Percentiles rank a stretch among this genome's conserved stretches.
Conservation (phyloP, 257 asterid genomes). For the Perilla frutescens region DNA sequence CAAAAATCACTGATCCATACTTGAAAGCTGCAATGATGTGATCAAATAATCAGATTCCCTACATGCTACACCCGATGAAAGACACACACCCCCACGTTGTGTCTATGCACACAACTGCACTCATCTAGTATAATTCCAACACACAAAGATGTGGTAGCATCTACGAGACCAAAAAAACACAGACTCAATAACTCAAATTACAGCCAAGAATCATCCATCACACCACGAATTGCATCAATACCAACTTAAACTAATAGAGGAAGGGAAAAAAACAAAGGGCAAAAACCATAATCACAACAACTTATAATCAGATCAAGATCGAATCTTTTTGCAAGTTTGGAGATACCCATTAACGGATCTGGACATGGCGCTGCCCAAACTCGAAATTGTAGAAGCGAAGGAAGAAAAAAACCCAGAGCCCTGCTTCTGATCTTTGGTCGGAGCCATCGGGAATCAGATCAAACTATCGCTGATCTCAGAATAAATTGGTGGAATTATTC, state of each 20-base stretch:
- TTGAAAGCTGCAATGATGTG: background rate
- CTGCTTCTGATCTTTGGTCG: constrained; percentile 36
- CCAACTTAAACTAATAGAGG: background rate
- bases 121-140: too few species aligned
- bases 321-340: background rate
- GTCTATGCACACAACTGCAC: too few species aligned
- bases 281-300: background rate
- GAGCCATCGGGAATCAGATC: constrained; percentile 31
- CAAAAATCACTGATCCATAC: constrained; percentile 11
- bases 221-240: background rate
- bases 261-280: background rate
- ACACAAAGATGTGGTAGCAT: background rate
- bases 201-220: background rate
- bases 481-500: background rate
- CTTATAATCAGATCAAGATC: constrained; percentile 20
- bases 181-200: background rate
- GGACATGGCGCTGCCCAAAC: constrained; percentile 59
- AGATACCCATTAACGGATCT: constrained; percentile 85
- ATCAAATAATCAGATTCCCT: background rate
- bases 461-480: background rate
- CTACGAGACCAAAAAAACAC: constrained; percentile 4
- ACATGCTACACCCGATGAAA: background rate
- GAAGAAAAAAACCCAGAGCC: constrained; percentile 61
- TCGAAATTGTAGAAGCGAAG: constrained; percentile 55
- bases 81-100: too few species aligned